These are phyloP conservation scores for Metrosideros polymorpha DNA, from an alignment of 441 rosid species.

Conservation along the genomic window DNA sequence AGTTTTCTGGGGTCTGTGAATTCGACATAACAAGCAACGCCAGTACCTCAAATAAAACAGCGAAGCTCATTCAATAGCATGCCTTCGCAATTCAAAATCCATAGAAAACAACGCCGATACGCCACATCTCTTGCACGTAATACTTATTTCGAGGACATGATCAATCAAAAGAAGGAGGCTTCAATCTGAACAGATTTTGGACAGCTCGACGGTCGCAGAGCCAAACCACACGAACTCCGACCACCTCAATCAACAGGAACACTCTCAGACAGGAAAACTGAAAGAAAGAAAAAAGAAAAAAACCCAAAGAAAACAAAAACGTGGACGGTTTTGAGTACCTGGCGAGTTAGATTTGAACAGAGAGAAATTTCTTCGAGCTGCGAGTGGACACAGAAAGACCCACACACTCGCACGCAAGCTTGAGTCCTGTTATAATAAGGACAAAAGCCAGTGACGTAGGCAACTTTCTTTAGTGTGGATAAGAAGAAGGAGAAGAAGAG, in stretches of 20 bases:
- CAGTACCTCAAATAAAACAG: background rate
- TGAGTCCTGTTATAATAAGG: background rate
- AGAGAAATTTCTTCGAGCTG: background rate
- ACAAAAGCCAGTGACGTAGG: background rate
- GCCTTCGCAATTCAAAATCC: background rate
- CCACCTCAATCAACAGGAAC: background rate
- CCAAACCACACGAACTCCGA: background rate
- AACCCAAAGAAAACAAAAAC: too few relatives aligned
- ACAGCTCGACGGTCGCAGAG: background rate
- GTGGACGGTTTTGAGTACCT: background rate
- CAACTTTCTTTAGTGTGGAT: background rate
- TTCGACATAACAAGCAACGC: background rate
- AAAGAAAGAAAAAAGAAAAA: background rate
- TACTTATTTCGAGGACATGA: background rate
- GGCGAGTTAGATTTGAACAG: background rate
- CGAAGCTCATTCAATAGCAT: background rate
- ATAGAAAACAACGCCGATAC: background rate
- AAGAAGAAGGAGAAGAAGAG: background rate
- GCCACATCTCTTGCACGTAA: background rate
- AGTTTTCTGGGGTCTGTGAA: background rate
- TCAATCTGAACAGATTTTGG: background rate
- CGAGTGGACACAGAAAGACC: background rate
- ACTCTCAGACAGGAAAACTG: background rate
- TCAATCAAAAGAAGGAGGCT: background rate
- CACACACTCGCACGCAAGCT: background rate